These are phyloP conservation scores for Neonectria magnoliae DNA, from an alignment of 2,329 filamentous ascomycete species.

Conservation along the genomic window DNA sequence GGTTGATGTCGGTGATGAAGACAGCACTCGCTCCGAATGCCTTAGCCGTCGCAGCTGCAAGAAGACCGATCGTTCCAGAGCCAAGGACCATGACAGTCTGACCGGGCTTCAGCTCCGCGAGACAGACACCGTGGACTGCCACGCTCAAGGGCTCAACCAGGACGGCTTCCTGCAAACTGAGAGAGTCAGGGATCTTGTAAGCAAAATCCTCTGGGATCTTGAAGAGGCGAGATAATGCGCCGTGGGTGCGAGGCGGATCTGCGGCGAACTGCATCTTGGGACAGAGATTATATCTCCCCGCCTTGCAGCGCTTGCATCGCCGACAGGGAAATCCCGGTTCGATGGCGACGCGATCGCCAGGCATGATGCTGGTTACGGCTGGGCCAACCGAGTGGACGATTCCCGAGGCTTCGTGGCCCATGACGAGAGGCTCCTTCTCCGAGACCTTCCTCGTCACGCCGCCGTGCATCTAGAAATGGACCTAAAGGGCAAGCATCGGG, in stretches of 20 bases:
- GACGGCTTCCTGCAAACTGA: constrained; percentile 86
- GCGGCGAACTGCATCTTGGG: constrained; percentile 88
- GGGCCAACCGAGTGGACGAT: constrained; percentile 76
- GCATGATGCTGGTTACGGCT: constrained; percentile 67
- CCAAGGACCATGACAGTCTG: constrained; percentile 87
- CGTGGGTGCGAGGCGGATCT: constrained; percentile 79
- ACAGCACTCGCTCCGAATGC: constrained; percentile 78
- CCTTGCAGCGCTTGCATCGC: constrained; percentile 78
- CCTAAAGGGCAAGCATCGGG: constrained; percentile 54
- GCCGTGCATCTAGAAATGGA: constrained; percentile 87
- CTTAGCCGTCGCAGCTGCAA: constrained; percentile 85
- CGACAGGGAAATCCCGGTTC: constrained; percentile 91
- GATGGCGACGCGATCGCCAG: constrained; percentile 87
- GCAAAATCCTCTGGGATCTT: constrained; percentile 86
- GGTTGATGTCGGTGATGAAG: constrained; percentile 33
- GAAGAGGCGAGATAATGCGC: constrained; percentile 73
- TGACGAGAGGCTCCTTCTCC: constrained; percentile 80
- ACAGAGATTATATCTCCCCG: constrained; percentile 90
- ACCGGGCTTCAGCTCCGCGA: constrained; percentile 76
- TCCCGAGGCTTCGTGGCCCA: constrained; percentile 76
- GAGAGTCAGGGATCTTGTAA: constrained; percentile 82
- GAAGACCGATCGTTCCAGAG: constrained; percentile 84
- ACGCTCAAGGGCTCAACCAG: constrained; percentile 88
- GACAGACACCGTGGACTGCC: constrained; percentile 82
- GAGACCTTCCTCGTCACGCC: constrained; percentile 83